phyloP scores from a whole-genome alignment of 768 basidiomycete genomes.

The Galerina sulciceps region DNA sequence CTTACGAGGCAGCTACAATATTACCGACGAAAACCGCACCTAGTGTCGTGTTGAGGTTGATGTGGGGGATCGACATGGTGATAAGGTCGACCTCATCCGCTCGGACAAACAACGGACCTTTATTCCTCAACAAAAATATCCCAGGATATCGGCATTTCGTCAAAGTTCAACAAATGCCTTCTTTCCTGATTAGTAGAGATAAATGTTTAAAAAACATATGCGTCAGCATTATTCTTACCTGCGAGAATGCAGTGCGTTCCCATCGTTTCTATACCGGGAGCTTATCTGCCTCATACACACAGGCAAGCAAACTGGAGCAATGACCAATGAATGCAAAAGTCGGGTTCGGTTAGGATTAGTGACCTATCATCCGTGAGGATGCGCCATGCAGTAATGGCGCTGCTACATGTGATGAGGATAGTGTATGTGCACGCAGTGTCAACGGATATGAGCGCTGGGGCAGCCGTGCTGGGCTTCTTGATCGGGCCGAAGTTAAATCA shows the following conservation, averaged over 20 bases:
- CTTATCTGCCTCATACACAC: constrained; percentile 4
- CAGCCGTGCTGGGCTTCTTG: background rate
- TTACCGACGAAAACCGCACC: constrained; percentile 27
- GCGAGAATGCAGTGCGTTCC: constrained; percentile 1
- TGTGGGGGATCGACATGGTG: constrained; percentile 17
- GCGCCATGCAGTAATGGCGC: constrained; percentile 6
- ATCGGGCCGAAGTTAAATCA: constrained; percentile 4
- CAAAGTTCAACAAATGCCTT: background rate
- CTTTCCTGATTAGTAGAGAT: background rate
- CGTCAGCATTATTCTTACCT: background rate
- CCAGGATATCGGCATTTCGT: constrained; percentile 1
- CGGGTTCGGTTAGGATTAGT: constrained; percentile 16
- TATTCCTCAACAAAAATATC: constrained; percentile 8
- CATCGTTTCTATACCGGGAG: constrained; percentile 11
- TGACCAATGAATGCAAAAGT: constrained; percentile 8
- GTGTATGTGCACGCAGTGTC: constrained; percentile 5
- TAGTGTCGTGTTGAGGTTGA: constrained; percentile 25
- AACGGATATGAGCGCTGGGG: constrained; percentile 1
- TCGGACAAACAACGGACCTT: constrained; percentile 10
- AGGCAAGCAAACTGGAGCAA: background rate
- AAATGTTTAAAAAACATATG: too few species aligned
- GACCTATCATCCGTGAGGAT: constrained; percentile 21
- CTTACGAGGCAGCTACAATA: constrained; percentile 20
- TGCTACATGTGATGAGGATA: constrained; percentile 16
- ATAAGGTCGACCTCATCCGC: background rate